Conservation (phyloP, 1,139 yeast species). For the Kazachstania sp. region DNA sequence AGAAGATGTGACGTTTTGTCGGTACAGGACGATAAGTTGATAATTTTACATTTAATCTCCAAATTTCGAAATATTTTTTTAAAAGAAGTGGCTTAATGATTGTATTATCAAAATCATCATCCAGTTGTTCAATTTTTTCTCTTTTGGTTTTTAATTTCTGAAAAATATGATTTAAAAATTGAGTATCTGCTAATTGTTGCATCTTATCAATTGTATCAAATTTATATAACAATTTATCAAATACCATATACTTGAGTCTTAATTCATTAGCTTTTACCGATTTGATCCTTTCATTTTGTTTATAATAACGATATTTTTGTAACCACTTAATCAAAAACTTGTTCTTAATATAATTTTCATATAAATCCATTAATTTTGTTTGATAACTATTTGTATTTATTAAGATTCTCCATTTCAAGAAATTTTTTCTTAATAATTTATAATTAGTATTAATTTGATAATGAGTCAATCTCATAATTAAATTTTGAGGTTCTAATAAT, state of each 20-base stretch:
- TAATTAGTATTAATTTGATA: conserved; percentile 12
- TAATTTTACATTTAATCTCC: conserved; percentile 9
- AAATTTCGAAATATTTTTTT: conserved; percentile 2
- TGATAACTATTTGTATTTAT: conserved; percentile 3
- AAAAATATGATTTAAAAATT: conserved; percentile 15
- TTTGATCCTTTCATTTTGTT: conserved; percentile 4
- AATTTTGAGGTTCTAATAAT: conserved; percentile 19
- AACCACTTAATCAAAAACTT: conserved; percentile 13
- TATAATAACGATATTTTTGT: conserved; percentile 6
- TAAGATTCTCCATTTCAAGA: conserved; percentile 15
- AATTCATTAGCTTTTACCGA: conserved; percentile 12
- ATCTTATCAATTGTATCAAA: conserved; percentile 13
- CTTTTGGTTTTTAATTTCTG: conserved; percentile 5
- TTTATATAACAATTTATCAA: conserved; percentile 16
- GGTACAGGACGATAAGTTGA: neutral
- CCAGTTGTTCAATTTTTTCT: conserved; percentile 3
- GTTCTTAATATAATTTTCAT: conserved; percentile 7
- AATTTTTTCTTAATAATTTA: conserved; percentile 6
- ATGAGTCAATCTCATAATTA: conserved; percentile 18
- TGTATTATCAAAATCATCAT: neutral
- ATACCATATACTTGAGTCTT: conserved; percentile 12
- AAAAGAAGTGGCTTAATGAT: neutral
- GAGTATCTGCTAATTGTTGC: conserved; percentile 19
- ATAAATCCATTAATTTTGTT: conserved; percentile 1
- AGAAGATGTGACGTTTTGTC: conserved; percentile 3